phyloP scores from a whole-genome alignment of 2,329 filamentous ascomycete species.

The Sporothrix pseudoabietina region DNA sequence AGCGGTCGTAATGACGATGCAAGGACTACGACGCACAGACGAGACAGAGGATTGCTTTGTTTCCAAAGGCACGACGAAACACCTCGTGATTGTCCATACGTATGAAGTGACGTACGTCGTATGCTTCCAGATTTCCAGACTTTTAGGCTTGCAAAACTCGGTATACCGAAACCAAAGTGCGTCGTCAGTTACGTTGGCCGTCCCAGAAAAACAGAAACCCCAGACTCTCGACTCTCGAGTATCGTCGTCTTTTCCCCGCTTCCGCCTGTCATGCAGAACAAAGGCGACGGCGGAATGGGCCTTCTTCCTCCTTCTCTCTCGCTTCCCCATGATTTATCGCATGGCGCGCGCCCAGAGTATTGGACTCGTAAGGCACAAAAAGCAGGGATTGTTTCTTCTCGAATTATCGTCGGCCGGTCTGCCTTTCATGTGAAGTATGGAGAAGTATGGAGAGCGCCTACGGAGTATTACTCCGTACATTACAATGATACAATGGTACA shows the following conservation, averaged over 20 bases:
- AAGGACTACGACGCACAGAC: too few relatives aligned
- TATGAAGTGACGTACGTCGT: neutral
- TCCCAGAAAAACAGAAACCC: neutral
- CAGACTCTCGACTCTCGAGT: neutral
- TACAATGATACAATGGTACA: too few relatives aligned
- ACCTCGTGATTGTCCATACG: neutral
- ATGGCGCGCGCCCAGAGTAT: neutral
- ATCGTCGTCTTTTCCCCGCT: conserved; percentile 5
- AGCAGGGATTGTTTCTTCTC: neutral
- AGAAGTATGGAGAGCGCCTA: neutral
- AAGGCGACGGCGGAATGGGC: neutral
- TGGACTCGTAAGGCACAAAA: neutral
- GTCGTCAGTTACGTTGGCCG: neutral
- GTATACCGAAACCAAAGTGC: neutral
- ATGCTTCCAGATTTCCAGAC: neutral
- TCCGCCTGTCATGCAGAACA: neutral
- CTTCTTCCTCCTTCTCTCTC: neutral
- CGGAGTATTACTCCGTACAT: too few relatives aligned
- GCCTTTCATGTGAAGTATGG: conserved; percentile 8
- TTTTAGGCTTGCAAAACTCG: neutral
- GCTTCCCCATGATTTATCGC: neutral
- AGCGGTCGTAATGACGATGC: neutral
- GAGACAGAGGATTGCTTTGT: neutral
- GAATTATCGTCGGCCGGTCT: neutral
- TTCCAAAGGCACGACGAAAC: neutral